Base-by-base conservation (phyloP, 441 rosid species). In the Gossypium gossypioides region DNA sequence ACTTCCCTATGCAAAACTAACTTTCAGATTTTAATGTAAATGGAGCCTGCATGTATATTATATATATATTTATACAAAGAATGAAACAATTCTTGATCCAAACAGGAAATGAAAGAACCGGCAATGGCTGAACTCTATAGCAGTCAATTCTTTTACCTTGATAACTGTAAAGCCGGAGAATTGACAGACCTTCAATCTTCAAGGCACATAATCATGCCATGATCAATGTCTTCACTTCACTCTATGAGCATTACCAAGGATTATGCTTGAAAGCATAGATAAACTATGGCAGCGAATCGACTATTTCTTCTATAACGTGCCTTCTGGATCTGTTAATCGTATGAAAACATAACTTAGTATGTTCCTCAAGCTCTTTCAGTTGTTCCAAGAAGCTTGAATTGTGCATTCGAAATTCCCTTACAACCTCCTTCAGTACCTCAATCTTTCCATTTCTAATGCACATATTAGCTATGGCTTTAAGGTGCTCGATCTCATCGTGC, bases 241-340 rank as follows among this genome's bases (percentile, higher is more conserved):
- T 44, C 21, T 24, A 46, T 25, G 10, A 50, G 42, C 71, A 67
- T 48, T 6, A 50, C 22, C 10, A 27, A 50, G 34, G 3, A 2
- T 25, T 67, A 40, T 15, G 2, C 25, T 16, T 61, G 42, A 66
- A 46, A 29, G 8, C 6, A 50, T 4, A 25, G 0, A 15, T 42
- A 16, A 4, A 12, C 40, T 19, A 50, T 61, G 63, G 57, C 24
- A 57, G 57, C 15, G 71, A 68, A 24, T 29, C 79, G 59, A 79
- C 65, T 27, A 82, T 84, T 78, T 85, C 88, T 37, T 79, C 82
- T 32, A 86, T 69, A 61, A 89, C 83, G 42, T 81, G 81, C 82
- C 87, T 81, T 80, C 91, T 93, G 44, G 88, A 86, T 81, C 85
- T 83, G 73, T 93, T 88, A n/a, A 93, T 87, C 19, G 89, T 89